Conservation (phyloP, 768 basidiomycete species). For the Gloeophyllum trabeum region DNA sequence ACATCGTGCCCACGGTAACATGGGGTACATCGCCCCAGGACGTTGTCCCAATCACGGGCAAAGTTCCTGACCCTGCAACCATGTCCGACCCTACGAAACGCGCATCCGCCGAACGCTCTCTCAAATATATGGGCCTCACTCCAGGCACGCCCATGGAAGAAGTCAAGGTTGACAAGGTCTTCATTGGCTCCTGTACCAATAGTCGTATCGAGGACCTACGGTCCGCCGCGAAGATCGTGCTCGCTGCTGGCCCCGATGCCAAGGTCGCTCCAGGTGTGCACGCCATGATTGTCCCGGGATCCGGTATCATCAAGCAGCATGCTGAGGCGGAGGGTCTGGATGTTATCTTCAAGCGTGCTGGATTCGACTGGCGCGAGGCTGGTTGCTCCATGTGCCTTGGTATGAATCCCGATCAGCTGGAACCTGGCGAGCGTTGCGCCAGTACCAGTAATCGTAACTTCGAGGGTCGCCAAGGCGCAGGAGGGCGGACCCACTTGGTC, state of each 20-base stretch:
- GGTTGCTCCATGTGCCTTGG: constrained; percentile 66
- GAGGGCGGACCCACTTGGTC: constrained; percentile 53
- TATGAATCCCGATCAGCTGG: constrained; percentile 60
- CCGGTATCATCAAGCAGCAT: constrained; percentile 53
- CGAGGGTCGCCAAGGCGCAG: constrained; percentile 50
- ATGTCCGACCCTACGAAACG: constrained; percentile 33
- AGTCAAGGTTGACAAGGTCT: constrained; percentile 52
- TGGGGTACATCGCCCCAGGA: constrained; percentile 63
- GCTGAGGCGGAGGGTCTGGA: constrained; percentile 57
- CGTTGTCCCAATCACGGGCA: constrained; percentile 44
- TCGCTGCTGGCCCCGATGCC: constrained; percentile 36
- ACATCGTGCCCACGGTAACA: constrained; percentile 53
- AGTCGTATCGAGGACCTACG: constrained; percentile 56
- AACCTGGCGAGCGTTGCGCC: constrained; percentile 46
- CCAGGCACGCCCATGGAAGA: constrained; percentile 44
- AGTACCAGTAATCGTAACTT: constrained; percentile 60
- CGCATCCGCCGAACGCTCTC: constrained; percentile 35
- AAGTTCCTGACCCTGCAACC: constrained; percentile 39
- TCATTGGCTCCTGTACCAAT: constrained; percentile 62
- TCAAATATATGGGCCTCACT: constrained; percentile 52
- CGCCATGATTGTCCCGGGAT: constrained; percentile 62
- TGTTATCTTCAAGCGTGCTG: constrained; percentile 49
- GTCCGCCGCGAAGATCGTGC: constrained; percentile 43
- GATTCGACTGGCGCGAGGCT: constrained; percentile 61
- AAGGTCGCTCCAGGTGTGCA: constrained; percentile 40